Conservation (phyloP, 148 eudicot species). For the Fagopyrum tataricum region DNA sequence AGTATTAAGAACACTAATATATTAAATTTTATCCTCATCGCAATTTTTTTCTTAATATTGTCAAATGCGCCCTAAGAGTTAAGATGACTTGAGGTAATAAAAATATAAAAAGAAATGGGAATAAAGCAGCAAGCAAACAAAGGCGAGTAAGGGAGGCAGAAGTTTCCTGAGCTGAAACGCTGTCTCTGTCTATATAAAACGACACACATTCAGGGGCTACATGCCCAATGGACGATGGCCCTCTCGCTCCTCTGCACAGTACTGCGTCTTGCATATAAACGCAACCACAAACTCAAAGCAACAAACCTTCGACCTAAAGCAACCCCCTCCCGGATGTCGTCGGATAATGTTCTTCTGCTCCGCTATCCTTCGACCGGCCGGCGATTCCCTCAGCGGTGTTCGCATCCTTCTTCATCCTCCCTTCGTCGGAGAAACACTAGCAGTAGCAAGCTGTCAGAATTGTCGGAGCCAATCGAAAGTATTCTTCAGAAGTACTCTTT, state of each 20-base stretch:
- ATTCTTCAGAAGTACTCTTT: not conserved
- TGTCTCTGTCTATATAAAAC: not conserved
- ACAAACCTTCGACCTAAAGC: not conserved
- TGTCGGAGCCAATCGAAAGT: not conserved
- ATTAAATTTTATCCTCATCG: no score
- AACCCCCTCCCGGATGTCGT: not conserved
- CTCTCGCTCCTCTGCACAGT: not conserved
- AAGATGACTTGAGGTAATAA: no score
- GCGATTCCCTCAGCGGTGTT: not conserved
- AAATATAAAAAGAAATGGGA: not conserved
- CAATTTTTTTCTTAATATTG: no score
- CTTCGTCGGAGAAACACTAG: not conserved
- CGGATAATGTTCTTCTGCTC: not conserved
- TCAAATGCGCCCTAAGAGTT: no score
- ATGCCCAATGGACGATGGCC: no score
- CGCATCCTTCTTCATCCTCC: not conserved
- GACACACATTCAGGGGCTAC: not conserved
- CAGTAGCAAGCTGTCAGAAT: not conserved
- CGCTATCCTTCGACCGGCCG: constrained; percentile 2
- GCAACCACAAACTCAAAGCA: not conserved
- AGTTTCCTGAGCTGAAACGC: constrained; percentile 5
- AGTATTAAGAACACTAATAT: no score
- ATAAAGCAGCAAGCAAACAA: not conserved
- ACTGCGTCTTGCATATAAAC: not conserved
- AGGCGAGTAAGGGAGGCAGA: not conserved